phyloP scores from a whole-genome alignment of 805 yeast species.

The Kodamaea kaohsiungensis region DNA sequence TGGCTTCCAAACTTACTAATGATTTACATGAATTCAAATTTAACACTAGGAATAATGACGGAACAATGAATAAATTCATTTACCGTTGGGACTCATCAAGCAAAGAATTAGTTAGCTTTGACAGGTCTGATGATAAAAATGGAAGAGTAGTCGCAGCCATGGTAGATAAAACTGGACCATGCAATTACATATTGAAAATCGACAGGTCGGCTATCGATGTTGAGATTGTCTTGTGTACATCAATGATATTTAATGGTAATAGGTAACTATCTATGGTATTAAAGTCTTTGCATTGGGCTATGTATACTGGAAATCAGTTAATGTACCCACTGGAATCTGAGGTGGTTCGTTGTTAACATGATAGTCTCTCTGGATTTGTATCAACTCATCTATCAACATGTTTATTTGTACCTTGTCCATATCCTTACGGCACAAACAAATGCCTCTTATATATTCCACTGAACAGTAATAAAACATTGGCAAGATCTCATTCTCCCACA shows the following conservation, averaged over 20 bases:
- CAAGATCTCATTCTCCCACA: constrained; percentile 61
- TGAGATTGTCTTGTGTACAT: constrained; percentile 9
- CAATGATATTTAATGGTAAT: constrained; percentile 1
- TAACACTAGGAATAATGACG: constrained; percentile 4
- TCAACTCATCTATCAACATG: constrained; percentile 28
- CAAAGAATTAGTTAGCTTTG: constrained; percentile 10
- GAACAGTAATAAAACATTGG: constrained; percentile 77
- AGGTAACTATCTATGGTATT: constrained; percentile 10
- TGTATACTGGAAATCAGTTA: constrained; percentile 28
- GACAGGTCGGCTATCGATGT: constrained; percentile 3
- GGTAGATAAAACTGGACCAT: background rate
- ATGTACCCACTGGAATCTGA: constrained; percentile 29
- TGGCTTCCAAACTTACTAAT: constrained; percentile 16
- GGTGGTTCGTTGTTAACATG: constrained; percentile 38
- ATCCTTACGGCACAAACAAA: constrained; percentile 55
- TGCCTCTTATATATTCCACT: constrained; percentile 62
- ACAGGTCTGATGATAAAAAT: constrained; percentile 2
- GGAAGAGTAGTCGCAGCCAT: constrained; percentile 8
- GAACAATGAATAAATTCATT: constrained; percentile 10
- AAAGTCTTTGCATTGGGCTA: no score
- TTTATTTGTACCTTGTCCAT: constrained; percentile 33
- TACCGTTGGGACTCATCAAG: constrained; percentile 4
- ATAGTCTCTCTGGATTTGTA: constrained; percentile 30
- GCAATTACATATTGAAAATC: constrained; percentile 8
- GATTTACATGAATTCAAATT: constrained; percentile 13